Evolutionary conservation across 2,329 filamentous ascomycete genomes (phyloP), one percentile per base, ranked within the genome.

Genomic region (Fusarium clavum): DNA sequence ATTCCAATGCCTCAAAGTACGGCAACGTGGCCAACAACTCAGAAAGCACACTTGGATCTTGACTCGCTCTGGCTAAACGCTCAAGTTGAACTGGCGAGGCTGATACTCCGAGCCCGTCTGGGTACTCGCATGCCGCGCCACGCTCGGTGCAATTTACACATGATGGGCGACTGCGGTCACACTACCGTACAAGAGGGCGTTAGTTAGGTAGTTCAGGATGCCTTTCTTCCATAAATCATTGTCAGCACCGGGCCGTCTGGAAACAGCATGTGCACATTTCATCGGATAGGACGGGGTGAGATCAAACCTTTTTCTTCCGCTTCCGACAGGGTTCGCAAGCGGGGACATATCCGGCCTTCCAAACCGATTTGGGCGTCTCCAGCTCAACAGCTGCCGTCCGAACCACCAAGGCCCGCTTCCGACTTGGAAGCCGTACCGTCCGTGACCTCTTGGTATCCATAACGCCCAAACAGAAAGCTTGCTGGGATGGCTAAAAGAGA

Each of bases 291-390:
- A 52, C 6, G 10, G 24, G 12, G 6, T 10, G 11, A 18, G 25
- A 20, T 10, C 47, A 3, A 22, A 58, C 56, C 56, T 58, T 58
- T 34, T 58, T 58, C 47, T 58, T 58, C 2, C 56, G 56, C 20
- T 29, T 58, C 5, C 38, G 56, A 13, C 56, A 58, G 9, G 24
- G 30, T 34, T 58, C 56, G 22, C 56, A 58, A 7, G 56, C 56
- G 8, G 56, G 56, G 27, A 58, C 34, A 5, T 27, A 38, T 13
- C 56, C 56, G 4, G 27, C 47, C 22, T 44, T 58, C 22, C 56
- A 22, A 12, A 8, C 20, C 12, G 25, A 8, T 24, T 24, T 14
- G 13, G 32, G 34, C 16, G n/a, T 38, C 22, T 12, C 47, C 47
- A 32, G 14, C 30, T 32, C 30, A 22, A 25, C 5, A 20, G 6